Conservation (phyloP, 2,329 filamentous ascomycete species). For the Cercospora nicotianae region DNA sequence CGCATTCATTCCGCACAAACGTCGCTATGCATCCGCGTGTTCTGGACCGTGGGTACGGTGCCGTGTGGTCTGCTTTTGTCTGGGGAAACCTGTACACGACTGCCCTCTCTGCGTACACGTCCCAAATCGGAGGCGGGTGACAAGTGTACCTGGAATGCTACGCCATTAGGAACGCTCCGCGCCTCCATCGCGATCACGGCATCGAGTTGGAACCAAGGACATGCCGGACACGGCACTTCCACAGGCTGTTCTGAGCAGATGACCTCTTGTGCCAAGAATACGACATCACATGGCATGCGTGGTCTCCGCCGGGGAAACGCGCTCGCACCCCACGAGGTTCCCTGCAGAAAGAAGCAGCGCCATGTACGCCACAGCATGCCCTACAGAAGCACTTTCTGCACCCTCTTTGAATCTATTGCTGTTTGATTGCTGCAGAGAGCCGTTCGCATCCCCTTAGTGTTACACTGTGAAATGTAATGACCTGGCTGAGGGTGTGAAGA, state of each 20-base stretch:
- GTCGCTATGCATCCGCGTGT: neutral
- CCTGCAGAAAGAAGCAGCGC: slow-evolving; percentile 7
- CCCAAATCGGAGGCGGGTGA: neutral
- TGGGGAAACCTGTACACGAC: neutral
- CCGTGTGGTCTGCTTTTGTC: neutral
- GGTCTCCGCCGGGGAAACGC: neutral
- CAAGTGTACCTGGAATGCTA: slow-evolving; percentile 10
- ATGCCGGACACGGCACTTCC: slow-evolving; percentile 10
- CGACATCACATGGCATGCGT: slow-evolving; percentile 3
- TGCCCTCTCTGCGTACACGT: neutral
- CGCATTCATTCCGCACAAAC: neutral
- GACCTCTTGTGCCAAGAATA: slow-evolving; percentile 2
- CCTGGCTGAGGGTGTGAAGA: slow-evolving; percentile 3
- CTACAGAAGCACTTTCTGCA: neutral
- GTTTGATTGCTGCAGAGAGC: slow-evolving; percentile 2
- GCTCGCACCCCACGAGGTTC: slow-evolving; percentile 5
- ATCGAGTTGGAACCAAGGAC: neutral
- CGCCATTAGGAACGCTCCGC: slow-evolving; percentile 7
- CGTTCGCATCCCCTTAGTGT: slow-evolving; percentile 11
- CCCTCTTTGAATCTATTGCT: neutral
- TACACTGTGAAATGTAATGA: neutral
- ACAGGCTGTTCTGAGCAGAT: slow-evolving; percentile 5
- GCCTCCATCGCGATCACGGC: slow-evolving; percentile 2
- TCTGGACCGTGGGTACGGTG: neutral
- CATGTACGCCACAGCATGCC: slow-evolving; percentile 3